Conservation (phyloP, 2,329 filamentous ascomycete species). For the Cladosporium colombiae region DNA sequence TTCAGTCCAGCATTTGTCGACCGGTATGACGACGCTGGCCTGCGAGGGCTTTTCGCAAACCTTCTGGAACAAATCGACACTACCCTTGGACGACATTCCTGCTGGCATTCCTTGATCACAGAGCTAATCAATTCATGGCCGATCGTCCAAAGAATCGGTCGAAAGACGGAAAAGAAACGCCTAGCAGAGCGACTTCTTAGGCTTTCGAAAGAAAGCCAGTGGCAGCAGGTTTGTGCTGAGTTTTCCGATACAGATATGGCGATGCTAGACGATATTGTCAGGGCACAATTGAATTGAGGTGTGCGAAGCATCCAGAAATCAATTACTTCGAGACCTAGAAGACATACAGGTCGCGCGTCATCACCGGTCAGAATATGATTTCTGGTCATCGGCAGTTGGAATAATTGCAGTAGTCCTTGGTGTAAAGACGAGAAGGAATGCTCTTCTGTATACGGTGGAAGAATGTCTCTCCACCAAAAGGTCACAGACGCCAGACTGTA, state of each 20-base stretch:
- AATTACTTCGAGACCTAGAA: conserved; percentile 6
- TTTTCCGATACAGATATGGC: conserved; percentile 12
- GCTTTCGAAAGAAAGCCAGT: conserved; percentile 10
- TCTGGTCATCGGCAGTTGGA: not conserved
- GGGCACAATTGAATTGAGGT: conserved; percentile 3
- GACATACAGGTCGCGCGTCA: conserved; percentile 5
- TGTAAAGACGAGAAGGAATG: not conserved
- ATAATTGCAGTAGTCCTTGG: not conserved
- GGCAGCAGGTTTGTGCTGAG: conserved; percentile 11
- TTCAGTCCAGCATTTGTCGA: conserved; percentile 11
- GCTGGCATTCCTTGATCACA: conserved; percentile 11
- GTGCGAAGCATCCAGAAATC: conserved; percentile 8
- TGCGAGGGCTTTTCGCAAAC: conserved; percentile 11
- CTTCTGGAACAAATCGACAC: conserved; percentile 10
- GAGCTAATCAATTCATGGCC: conserved; percentile 12
- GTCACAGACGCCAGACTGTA: conserved; percentile 5
- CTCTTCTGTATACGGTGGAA: not conserved
- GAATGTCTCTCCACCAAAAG: conserved; percentile 12
- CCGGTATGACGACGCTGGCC: conserved; percentile 11
- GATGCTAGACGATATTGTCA: conserved; percentile 11
- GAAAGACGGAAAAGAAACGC: conserved; percentile 15
- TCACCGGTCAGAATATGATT: conserved; percentile 8
- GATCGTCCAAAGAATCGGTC: conserved; percentile 9
- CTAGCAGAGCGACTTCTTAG: conserved; percentile 13
- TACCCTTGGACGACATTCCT: conserved; percentile 10